These are phyloP conservation scores for Sarocladium strictum DNA, from an alignment of 2,329 filamentous ascomycete genomes.

Conservation along the genomic window DNA sequence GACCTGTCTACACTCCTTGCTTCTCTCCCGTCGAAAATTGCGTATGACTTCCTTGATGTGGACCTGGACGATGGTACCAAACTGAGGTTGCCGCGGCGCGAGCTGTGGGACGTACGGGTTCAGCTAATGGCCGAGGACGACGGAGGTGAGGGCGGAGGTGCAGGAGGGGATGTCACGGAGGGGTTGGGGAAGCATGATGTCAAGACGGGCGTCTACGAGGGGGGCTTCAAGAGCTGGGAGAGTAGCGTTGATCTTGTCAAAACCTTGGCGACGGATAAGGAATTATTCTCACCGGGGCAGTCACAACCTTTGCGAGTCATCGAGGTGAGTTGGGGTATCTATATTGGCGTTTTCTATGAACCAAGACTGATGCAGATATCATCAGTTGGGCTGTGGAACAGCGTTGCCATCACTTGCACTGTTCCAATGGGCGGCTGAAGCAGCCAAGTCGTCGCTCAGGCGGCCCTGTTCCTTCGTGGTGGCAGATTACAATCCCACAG, in stretches of 20 bases:
- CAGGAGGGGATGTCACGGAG: conserved; percentile 28
- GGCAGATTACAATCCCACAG: conserved; percentile 75
- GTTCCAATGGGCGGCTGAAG: conserved; percentile 52
- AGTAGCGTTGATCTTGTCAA: conserved; percentile 75
- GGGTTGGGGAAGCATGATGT: conserved; percentile 66
- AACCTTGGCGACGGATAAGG: conserved; percentile 44
- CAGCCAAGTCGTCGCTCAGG: conserved; percentile 10
- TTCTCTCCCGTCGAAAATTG: conserved; percentile 65
- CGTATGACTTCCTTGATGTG: conserved; percentile 58
- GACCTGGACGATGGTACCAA: conserved; percentile 47
- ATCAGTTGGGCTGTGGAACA: conserved; percentile 70
- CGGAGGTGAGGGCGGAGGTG: conserved; percentile 35
- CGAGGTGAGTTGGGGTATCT: conserved; percentile 39
- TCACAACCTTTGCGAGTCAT: conserved; percentile 38
- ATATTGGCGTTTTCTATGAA: not conserved
- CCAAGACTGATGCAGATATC: not conserved
- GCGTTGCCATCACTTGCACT: conserved; percentile 67
- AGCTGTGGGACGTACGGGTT: conserved; percentile 75
- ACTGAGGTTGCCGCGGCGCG: conserved; percentile 61
- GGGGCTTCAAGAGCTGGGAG: conserved; percentile 87
- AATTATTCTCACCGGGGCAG: conserved; percentile 22
- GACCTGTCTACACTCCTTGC: conserved; percentile 44
- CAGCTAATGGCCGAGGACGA: conserved; percentile 74
- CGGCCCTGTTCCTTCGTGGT: conserved; percentile 50
- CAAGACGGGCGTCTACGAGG: conserved; percentile 77